Conservation (phyloP, 257 asterid species). For the Petrea volubilis region DNA sequence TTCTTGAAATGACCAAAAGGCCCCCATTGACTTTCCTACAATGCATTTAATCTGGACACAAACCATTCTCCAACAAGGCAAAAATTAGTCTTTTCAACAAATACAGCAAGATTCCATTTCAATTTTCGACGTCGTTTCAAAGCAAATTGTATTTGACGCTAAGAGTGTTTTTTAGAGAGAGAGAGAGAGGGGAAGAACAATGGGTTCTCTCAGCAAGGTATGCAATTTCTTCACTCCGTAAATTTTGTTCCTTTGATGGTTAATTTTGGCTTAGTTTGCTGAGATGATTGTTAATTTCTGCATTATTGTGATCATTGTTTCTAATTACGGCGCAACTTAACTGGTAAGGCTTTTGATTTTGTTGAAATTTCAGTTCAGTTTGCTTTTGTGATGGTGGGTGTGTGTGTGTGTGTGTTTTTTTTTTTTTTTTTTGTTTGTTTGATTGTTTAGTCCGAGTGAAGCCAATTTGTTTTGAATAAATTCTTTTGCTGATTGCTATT, state of each 20-base stretch:
- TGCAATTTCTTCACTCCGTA: not conserved
- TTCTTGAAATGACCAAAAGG: too few species aligned
- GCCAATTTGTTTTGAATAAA: not conserved
- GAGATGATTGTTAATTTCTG: not conserved
- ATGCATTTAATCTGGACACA: too few species aligned
- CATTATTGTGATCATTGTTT: not conserved
- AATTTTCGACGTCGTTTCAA: too few species aligned
- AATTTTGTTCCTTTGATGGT: not conserved
- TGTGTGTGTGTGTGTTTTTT: too few species aligned
- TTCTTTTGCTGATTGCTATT: too few species aligned
- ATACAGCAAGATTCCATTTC: too few species aligned
- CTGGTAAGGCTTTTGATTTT: not conserved
- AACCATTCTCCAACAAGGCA: too few species aligned
- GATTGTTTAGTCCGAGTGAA: too few species aligned
- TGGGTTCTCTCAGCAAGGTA: conserved; percentile 39
- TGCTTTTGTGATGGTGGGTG: not conserved
- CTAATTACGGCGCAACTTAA: not conserved
- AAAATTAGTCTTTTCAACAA: too few species aligned
- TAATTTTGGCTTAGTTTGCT: not conserved
- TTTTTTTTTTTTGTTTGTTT: not conserved
- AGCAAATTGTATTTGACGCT: not conserved
- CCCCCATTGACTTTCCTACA: too few species aligned
- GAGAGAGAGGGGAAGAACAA: not conserved
- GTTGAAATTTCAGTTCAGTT: not conserved
- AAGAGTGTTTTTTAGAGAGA: not conserved